These are phyloP conservation scores for Adiantum capillusveneris DNA, from an alignment of 75 land plant genomes.

Conservation along the genomic window DNA sequence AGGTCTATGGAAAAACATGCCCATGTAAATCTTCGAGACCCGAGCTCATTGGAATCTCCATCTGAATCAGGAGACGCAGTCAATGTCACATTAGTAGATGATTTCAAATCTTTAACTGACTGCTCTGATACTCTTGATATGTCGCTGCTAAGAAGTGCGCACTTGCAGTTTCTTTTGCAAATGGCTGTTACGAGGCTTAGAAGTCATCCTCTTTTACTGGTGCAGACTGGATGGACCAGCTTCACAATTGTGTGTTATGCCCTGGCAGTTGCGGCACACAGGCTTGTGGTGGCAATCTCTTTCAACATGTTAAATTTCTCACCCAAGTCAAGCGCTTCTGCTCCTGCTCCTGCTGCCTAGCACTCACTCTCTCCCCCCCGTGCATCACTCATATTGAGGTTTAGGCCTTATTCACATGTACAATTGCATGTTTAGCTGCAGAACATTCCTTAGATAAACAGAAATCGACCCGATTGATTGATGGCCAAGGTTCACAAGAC, in stretches of 20 bases:
- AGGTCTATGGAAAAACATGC: not conserved
- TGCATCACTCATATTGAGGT: no score
- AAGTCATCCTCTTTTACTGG: constrained; percentile 10
- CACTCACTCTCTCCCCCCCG: no score
- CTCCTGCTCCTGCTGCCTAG: no score
- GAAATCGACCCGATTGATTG: no score
- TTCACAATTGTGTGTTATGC: constrained; percentile 13
- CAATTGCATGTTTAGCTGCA: no score
- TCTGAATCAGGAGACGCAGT: not conserved
- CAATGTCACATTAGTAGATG: not conserved
- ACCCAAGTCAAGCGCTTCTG: no score
- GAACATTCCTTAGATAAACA: no score
- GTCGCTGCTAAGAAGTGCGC: constrained; percentile 5
- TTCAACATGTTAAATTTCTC: not conserved
- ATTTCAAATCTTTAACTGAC: not conserved
- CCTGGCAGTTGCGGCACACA: constrained; percentile 21
- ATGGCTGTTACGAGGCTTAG: constrained; percentile 11
- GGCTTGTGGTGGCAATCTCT: constrained; percentile 5
- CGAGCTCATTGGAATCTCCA: not conserved
- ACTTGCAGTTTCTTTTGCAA: constrained; percentile 14
- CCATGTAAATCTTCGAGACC: not conserved
- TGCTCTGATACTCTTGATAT: not conserved
- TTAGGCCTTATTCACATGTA: no score
- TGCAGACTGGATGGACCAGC: constrained; percentile 15
- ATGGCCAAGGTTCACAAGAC: no score